Evolutionary conservation across 768 basidiomycete genomes (phyloP), one percentile per base, ranked within the genome.

Genomic region (Serendipita sp.): DNA sequence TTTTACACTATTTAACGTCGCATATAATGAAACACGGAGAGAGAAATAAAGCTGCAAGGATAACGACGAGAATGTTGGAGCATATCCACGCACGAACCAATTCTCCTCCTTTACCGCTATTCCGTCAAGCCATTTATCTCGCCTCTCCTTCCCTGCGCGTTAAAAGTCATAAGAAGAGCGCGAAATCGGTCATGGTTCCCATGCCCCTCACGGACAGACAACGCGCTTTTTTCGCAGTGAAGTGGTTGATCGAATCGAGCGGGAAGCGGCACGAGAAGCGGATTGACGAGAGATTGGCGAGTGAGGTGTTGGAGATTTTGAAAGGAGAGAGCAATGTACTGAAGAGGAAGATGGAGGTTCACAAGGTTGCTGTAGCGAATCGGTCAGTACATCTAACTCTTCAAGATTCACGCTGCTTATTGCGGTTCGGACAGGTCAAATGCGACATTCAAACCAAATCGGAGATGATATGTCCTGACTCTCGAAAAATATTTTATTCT

Each of bases 201-300:
- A 74, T 82, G 13, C 82, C 90, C 0, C 75, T 96, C 63, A 83
- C 77, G 61, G 90, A 92, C 74, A 82, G 86, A 69, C 90, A 93
- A 74, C 78, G 91, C 38, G 80, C 82, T 45, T 78, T 81, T 34
- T 79, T 75, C 51, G 92, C 83, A 2, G 76, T 95, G 41, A 70
- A 76, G 64, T 89, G 86, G 80, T 83, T 96, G 16, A 66, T 90
- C 48, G 74, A 82, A 3, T 83, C 81, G 13, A 80, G 81, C 64
- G 77, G 84, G 64, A 74, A 73, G 62, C 77, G 78, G 44, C 70
- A 78, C 0, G 86, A 85, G 24, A 78, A 78, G 67, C 79, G 75
- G 0, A 65, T 86, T 4, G 82, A 83, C 66, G 82, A 86, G 68
- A 75, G 91, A 64, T 71, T 95, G 64, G 91, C 91, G 31, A 77